phyloP scores from a whole-genome alignment of 2,329 filamentous ascomycete genomes.

The Rhytidhysteron rufulum region DNA sequence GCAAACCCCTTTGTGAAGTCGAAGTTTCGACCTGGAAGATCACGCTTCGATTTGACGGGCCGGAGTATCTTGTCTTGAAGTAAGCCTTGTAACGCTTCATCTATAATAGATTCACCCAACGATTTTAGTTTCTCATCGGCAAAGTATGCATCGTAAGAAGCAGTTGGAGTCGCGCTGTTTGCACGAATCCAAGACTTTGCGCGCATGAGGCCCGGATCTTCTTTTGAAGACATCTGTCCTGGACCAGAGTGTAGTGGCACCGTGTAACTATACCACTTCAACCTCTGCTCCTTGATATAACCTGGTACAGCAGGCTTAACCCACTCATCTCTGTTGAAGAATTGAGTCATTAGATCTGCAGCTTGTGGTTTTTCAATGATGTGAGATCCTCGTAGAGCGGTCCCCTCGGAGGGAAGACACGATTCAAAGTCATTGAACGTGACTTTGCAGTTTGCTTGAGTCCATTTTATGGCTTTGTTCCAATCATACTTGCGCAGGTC shows the following conservation, averaged over 20 bases:
- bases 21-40: conserved; percentile 58
- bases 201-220: conserved; percentile 8
- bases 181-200: conserved; percentile 46
- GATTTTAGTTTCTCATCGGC: conserved; percentile 39
- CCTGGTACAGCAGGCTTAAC: conserved; percentile 18
- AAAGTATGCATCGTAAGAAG: conserved; percentile 31
- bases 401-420: conserved; percentile 17
- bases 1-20: conserved; percentile 59
- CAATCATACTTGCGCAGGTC: conserved; percentile 65
- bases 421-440: conserved; percentile 18
- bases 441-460: conserved; percentile 42
- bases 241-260: conserved; percentile 21
- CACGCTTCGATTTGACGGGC: conserved; percentile 56
- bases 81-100: conserved; percentile 54
- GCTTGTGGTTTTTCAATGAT: conserved; percentile 23
- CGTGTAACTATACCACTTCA: conserved; percentile 18
- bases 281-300: conserved; percentile 18
- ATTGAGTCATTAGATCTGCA: no score
- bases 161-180: conserved; percentile 38
- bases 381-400: conserved; percentile 17
- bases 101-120: conserved; percentile 29
- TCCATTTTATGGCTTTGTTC: conserved; percentile 64
- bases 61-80: conserved; percentile 53
- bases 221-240: conserved; percentile 1
- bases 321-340: conserved; percentile 23